These are phyloP conservation scores for Epichloe bromicola DNA, from an alignment of 2,329 filamentous ascomycete species.

Conservation along the genomic window DNA sequence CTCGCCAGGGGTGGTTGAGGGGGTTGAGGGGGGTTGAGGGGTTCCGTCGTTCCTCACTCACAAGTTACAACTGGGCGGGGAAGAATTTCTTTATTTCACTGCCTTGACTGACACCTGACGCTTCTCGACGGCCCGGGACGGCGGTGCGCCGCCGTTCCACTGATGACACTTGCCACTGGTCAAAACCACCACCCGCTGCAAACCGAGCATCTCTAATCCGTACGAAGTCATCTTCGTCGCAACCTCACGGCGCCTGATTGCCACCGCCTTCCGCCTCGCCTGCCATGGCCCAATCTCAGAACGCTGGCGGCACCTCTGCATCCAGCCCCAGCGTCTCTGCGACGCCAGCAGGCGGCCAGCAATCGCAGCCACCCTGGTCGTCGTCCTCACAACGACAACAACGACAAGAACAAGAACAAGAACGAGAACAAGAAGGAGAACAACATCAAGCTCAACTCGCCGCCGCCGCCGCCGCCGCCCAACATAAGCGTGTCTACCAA, in stretches of 20 bases:
- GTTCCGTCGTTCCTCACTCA: no score
- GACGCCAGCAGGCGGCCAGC: constrained; percentile 6
- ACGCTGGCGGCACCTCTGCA: constrained; percentile 8
- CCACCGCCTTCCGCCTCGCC: constrained; percentile 1
- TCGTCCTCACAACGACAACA: no score
- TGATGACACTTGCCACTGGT: background rate
- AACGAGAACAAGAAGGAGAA: constrained; percentile 7
- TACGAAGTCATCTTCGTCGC: constrained; percentile 3
- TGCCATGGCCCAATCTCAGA: constrained; percentile 11
- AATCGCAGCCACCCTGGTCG: background rate
- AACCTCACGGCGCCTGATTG: constrained; percentile 3
- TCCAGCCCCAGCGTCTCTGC: constrained; percentile 11
- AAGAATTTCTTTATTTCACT: no score
- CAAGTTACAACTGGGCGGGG: no score
- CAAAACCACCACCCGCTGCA: constrained; percentile 18
- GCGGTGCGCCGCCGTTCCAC: background rate
- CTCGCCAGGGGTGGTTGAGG: no score
- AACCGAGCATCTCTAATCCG: constrained; percentile 15
- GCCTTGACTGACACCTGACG: background rate
- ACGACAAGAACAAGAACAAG: background rate
- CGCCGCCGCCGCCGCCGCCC: constrained; percentile 1
- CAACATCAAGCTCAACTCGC: constrained; percentile 1
- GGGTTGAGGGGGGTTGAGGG: no score
- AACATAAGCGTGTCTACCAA: constrained; percentile 49
- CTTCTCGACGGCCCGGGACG: constrained; percentile 9